Evolutionary conservation across 306 rosid genomes (phyloP).

Genomic region (Canavalia gladiata): DNA sequence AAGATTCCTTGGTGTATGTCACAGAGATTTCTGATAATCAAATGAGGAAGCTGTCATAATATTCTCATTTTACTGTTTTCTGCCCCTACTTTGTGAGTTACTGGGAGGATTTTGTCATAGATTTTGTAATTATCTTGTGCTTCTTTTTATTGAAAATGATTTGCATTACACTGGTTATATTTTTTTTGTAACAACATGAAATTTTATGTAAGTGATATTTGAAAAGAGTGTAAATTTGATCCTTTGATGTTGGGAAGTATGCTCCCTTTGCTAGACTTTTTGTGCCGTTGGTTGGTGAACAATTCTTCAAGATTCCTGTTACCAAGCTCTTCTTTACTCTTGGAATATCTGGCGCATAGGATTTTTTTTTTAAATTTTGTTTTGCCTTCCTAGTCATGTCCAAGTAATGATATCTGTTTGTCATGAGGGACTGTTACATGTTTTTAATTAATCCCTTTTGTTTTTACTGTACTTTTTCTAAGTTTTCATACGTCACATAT

Average conservation of each 20-base stretch:
- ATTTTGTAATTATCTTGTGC: neutral
- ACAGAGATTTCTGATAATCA: neutral
- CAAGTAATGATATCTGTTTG: neutral
- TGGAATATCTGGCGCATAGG: neutral
- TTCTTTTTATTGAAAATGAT: neutral
- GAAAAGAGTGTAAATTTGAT: neutral
- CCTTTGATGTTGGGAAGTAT: conserved; percentile 34
- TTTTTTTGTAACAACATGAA: neutral
- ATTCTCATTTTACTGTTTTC: neutral
- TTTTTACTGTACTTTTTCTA: conserved; percentile 17
- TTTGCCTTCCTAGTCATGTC: neutral
- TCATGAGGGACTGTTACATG: neutral
- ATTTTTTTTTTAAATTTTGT: neutral
- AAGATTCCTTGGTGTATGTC: conserved; percentile 2
- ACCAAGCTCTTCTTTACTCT: neutral
- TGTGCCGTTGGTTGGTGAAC: conserved; percentile 19
- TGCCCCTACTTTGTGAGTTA: conserved; percentile 1
- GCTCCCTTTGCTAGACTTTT: no score
- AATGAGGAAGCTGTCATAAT: conserved; percentile 15
- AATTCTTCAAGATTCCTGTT: neutral
- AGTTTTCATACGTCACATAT: neutral
- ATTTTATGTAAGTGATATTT: neutral
- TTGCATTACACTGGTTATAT: neutral
- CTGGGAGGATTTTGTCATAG: neutral
- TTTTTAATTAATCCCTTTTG: conserved; percentile 16